These are phyloP conservation scores for Salix viminalis DNA, from an alignment of 345 rosid genomes.

Conservation along the genomic window DNA sequence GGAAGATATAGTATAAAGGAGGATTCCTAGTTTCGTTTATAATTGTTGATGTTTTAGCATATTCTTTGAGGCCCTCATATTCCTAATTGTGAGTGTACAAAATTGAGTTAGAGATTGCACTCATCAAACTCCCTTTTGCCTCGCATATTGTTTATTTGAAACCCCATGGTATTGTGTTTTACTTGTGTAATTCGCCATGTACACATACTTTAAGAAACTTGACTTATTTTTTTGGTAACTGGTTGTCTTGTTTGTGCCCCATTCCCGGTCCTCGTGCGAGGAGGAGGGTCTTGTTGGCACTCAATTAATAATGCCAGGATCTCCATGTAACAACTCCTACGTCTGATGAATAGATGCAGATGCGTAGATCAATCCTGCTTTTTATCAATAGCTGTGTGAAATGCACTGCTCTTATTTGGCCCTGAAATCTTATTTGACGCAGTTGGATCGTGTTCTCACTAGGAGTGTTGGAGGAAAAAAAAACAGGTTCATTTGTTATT, in stretches of 20 bases:
- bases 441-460: not conserved
- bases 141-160: not conserved
- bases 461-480: too few relatives aligned
- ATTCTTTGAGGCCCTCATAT: slow-evolving; percentile 23
- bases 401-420: too few relatives aligned
- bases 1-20: slow-evolving; percentile 20
- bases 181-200: not conserved
- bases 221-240: not conserved
- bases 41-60: slow-evolving; percentile 18
- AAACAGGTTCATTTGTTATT: too few relatives aligned
- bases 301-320: not conserved
- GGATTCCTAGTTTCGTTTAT: slow-evolving; percentile 7
- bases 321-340: not conserved
- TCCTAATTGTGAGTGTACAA: slow-evolving; percentile 27
- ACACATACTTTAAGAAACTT: not conserved
- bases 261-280: too few relatives aligned
- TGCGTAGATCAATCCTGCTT: not conserved
- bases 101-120: slow-evolving; percentile 4
- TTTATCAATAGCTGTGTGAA: not conserved
- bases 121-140: not conserved
- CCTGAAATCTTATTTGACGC: not conserved
- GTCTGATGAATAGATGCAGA: too few relatives aligned
- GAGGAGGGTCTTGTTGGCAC: not conserved
- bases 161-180: not conserved
- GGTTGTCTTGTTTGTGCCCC: too few relatives aligned